These are phyloP conservation scores for Larix kaempferi DNA, from an alignment of 75 land plant species.

Conservation along the genomic window DNA sequence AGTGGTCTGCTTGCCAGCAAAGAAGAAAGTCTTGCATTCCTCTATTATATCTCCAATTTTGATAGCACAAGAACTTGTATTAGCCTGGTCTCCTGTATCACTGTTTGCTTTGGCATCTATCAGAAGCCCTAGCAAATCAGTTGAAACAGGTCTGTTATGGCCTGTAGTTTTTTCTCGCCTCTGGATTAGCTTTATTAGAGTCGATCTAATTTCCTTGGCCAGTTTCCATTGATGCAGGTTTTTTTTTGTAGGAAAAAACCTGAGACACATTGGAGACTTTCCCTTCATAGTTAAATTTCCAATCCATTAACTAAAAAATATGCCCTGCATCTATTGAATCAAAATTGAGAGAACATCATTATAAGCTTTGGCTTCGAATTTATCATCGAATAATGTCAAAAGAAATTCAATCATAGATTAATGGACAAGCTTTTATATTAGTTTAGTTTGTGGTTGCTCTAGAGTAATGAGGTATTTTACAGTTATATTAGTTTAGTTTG, in stretches of 20 bases:
- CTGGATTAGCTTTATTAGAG: conserved; percentile 51
- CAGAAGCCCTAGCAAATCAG: conserved; percentile 58
- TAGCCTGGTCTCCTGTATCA: too few species aligned
- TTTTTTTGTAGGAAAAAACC: conserved; percentile 64
- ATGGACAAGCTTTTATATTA: too few species aligned
- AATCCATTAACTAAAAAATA: too few species aligned
- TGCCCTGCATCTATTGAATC: background rate
- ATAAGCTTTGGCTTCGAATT: background rate
- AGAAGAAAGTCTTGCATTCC: conserved; percentile 88
- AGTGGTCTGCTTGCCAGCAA: conserved; percentile 85
- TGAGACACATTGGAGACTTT: conserved; percentile 13
- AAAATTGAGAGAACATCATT: too few species aligned
- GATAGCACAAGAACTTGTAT: conserved; percentile 6
- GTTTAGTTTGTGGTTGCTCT: too few species aligned
- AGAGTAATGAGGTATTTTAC: too few species aligned
- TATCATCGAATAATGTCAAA: too few species aligned
- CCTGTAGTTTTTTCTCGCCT: conserved; percentile 18
- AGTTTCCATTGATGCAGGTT: conserved; percentile 44
- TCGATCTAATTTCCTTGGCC: conserved; percentile 45
- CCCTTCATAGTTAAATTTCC: background rate
- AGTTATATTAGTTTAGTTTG: too few species aligned
- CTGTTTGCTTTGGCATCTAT: conserved; percentile 18
- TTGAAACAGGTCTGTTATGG: background rate
- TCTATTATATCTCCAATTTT: conserved; percentile 58
- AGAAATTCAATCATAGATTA: too few species aligned